Conservation (phyloP, 345 rosid genomes). For the Trapa incisa region DNA sequence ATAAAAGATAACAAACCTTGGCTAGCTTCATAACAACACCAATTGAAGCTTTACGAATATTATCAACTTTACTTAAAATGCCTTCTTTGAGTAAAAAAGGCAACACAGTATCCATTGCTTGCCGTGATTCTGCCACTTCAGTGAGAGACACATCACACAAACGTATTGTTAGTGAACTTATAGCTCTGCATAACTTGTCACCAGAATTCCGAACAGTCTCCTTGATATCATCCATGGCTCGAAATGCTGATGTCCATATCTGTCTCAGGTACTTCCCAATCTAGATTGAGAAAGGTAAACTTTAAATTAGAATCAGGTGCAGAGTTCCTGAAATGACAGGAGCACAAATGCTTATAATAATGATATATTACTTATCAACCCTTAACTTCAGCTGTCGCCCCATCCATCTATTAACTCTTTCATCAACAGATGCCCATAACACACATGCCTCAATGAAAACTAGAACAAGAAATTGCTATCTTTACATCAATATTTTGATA, state of each 20-base stretch:
- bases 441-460: background rate
- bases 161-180: conserved; percentile 72
- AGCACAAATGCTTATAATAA: background rate
- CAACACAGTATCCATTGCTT: conserved; percentile 69
- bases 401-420: background rate
- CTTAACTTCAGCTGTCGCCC: background rate
- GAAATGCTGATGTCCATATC: conserved; percentile 73
- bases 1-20: conserved; percentile 35
- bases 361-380: background rate
- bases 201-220: conserved; percentile 97
- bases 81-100: conserved; percentile 87
- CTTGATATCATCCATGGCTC: conserved; percentile 99
- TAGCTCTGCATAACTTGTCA: conserved; percentile 66
- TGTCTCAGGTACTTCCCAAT: conserved; percentile 65
- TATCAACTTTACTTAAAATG: conserved; percentile 78
- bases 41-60: conserved; percentile 79
- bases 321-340: background rate
- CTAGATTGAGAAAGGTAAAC: conserved; percentile 23
- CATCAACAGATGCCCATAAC: background rate
- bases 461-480: background rate
- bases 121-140: conserved; percentile 57
- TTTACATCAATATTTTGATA: background rate
- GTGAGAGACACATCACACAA: conserved; percentile 83
- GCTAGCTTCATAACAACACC: conserved; percentile 96
- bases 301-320: background rate